A percentile compares a stretch with the other conserved stretches of the same genome.
phyloP scores from a whole-genome alignment of 805 yeast species.

The Starmerella gropengiesseri region DNA sequence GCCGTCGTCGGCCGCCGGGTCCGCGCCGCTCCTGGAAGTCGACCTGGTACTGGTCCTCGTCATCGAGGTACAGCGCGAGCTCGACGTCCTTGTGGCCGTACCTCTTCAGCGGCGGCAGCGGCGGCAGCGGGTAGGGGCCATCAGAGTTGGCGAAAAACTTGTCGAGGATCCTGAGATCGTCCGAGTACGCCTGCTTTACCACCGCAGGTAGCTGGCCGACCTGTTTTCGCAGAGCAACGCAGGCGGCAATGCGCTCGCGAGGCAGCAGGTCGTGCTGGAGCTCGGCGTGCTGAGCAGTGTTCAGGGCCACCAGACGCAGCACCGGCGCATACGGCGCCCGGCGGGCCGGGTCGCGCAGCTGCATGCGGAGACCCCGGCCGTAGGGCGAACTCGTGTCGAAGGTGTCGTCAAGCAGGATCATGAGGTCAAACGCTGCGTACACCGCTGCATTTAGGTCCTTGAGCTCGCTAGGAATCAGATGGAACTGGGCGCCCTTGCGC shows the following conservation, averaged over 20 bases:
- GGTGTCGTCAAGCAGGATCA: conserved; percentile 54
- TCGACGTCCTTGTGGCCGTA: conserved; percentile 71
- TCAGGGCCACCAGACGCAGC: conserved; percentile 60
- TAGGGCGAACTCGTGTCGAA: conserved; percentile 37
- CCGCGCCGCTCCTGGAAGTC: conserved; percentile 13
- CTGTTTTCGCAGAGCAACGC: conserved; percentile 68
- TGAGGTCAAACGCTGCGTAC: conserved; percentile 39
- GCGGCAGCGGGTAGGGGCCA: conserved; percentile 68
- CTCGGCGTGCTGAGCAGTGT: conserved; percentile 76
- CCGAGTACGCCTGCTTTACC: conserved; percentile 60
- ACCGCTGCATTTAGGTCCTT: conserved; percentile 26
- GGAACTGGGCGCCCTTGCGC: conserved; percentile 19
- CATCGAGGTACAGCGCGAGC: conserved; percentile 31
- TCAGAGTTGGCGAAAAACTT: conserved; percentile 46
- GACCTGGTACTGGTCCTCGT: conserved; percentile 20
- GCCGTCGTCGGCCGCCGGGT: conserved; percentile 20
- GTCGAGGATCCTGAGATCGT: conserved; percentile 49
- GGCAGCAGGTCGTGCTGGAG: conserved; percentile 36
- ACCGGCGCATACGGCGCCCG: conserved; percentile 38
- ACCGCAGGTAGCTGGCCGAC: conserved; percentile 78
- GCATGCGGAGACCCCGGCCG: conserved; percentile 26
- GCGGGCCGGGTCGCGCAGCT: conserved; percentile 26
- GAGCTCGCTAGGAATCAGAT: conserved; percentile 37
- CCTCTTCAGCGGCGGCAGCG: conserved; percentile 49
- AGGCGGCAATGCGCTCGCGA: conserved; percentile 64